These are phyloP conservation scores for Daldinia caldariorum DNA, from an alignment of 495 filamentous ascomycete species.

Conservation along the genomic window DNA sequence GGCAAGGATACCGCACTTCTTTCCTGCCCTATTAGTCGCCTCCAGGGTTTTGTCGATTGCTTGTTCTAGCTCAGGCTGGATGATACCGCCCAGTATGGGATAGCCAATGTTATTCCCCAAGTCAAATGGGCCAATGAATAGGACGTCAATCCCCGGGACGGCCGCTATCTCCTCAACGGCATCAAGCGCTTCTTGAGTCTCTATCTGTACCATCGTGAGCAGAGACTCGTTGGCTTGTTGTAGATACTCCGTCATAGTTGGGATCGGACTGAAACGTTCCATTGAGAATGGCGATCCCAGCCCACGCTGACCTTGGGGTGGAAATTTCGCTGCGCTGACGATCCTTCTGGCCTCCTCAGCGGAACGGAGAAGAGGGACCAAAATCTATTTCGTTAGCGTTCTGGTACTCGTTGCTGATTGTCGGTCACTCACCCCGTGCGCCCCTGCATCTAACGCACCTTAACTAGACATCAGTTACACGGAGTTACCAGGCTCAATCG, in stretches of 20 bases:
- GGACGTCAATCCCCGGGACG: slow-evolving; percentile 74
- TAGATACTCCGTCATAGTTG: slow-evolving; percentile 71
- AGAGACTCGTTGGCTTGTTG: slow-evolving; percentile 77
- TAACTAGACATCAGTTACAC: slow-evolving; percentile 44
- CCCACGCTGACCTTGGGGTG: slow-evolving; percentile 69
- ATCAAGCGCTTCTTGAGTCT: slow-evolving; percentile 77
- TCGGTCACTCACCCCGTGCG: slow-evolving; percentile 64
- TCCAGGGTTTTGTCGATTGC: slow-evolving; percentile 72
- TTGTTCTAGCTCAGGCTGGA: slow-evolving; percentile 70
- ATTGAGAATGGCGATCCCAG: slow-evolving; percentile 75
- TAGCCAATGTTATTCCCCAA: slow-evolving; percentile 79
- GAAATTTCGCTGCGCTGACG: slow-evolving; percentile 72
- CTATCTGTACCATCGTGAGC: slow-evolving; percentile 82
- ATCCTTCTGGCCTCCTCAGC: slow-evolving; percentile 69
- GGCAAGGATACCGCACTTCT: slow-evolving; percentile 83
- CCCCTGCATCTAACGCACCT: slow-evolving; percentile 73
- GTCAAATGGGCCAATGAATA: slow-evolving; percentile 84
- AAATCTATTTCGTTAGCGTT: slow-evolving; percentile 54
- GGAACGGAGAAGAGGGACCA: slow-evolving; percentile 72
- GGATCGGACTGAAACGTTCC: slow-evolving; percentile 66
- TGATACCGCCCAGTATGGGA: slow-evolving; percentile 69
- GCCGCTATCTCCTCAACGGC: slow-evolving; percentile 76
- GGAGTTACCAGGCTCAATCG: slow-evolving; percentile 6
- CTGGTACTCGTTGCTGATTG: background rate
- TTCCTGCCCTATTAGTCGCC: slow-evolving; percentile 72